phyloP scores from a whole-genome alignment of 352 stramenopile species.

The Globisporangium yorkense region DNA sequence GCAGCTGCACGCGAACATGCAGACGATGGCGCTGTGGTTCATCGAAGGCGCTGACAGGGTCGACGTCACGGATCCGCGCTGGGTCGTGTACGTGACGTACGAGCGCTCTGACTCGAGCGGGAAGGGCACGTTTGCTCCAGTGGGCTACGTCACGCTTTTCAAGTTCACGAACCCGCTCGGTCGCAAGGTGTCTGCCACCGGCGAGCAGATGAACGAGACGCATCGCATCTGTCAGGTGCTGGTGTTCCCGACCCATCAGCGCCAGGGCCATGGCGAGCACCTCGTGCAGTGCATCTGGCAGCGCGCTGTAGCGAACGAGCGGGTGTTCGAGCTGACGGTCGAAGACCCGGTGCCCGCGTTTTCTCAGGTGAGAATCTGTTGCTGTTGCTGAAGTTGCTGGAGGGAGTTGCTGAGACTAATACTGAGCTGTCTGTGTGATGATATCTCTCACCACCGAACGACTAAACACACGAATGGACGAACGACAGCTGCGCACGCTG shows the following conservation, averaged over 20 bases:
- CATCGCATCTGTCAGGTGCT: slow-evolving; percentile 82
- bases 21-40: slow-evolving; percentile 77
- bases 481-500: slow-evolving; percentile 53
- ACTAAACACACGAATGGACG: not conserved
- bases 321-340: slow-evolving; percentile 80
- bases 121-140: slow-evolving; percentile 24
- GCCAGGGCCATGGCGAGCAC: slow-evolving; percentile 73
- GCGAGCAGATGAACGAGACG: slow-evolving; percentile 45
- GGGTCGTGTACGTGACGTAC: slow-evolving; percentile 78
- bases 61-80: slow-evolving; percentile 67
- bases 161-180: slow-evolving; percentile 77
- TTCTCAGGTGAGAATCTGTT: slow-evolving; percentile 12
- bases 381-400: not conserved
- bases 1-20: slow-evolving; percentile 53
- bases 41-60: slow-evolving; percentile 81
- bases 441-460: too few species aligned
- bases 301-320: slow-evolving; percentile 38
- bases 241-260: slow-evolving; percentile 72
- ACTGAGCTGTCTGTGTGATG: not conserved
- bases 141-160: slow-evolving; percentile 78
- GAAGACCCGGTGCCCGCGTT: slow-evolving; percentile 82
- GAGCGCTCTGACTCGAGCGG: slow-evolving; percentile 21
- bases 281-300: slow-evolving; percentile 63
- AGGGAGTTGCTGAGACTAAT: not conserved
- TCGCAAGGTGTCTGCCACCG: slow-evolving; percentile 28